phyloP scores from a whole-genome alignment of 176 grass and related monocot species.

The Juncus effusus region DNA sequence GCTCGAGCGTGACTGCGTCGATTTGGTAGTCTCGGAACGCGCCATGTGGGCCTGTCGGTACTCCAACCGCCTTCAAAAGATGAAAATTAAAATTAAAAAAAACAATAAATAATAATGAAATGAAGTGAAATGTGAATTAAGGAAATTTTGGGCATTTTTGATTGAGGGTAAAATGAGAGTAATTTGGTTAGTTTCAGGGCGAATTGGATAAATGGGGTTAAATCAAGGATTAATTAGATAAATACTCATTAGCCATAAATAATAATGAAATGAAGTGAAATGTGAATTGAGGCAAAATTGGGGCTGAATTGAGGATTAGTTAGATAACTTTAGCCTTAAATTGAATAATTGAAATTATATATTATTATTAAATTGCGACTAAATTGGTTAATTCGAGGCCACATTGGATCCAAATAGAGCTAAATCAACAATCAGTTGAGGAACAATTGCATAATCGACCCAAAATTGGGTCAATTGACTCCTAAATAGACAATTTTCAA shows the following conservation, averaged over 20 bases:
- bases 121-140: conserved; percentile 30
- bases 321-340: conserved; percentile 87
- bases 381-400: no score
- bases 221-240: no score
- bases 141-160: background rate
- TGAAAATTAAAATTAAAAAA: no score
- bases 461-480: no score
- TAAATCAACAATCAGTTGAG: conserved; percentile 68
- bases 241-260: no score
- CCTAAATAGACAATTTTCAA: conserved; percentile 48
- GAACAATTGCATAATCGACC: conserved; percentile 76
- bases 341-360: no score
- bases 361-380: no score
- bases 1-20: conserved; percentile 87
- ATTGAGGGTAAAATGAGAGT: no score
- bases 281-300: conserved; percentile 16
- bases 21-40: conserved; percentile 97
- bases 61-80: conserved; percentile 95
- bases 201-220: no score
- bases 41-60: conserved; percentile 86
- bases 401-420: no score
- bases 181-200: no score
- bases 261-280: conserved; percentile 39
- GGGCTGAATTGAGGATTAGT: conserved; percentile 76
- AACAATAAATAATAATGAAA: no score